A percentile compares a stretch with the other conserved stretches of the same genome.
phyloP scores from a whole-genome alignment of 495 filamentous ascomycete species.

The Emericellopsis terricola region DNA sequence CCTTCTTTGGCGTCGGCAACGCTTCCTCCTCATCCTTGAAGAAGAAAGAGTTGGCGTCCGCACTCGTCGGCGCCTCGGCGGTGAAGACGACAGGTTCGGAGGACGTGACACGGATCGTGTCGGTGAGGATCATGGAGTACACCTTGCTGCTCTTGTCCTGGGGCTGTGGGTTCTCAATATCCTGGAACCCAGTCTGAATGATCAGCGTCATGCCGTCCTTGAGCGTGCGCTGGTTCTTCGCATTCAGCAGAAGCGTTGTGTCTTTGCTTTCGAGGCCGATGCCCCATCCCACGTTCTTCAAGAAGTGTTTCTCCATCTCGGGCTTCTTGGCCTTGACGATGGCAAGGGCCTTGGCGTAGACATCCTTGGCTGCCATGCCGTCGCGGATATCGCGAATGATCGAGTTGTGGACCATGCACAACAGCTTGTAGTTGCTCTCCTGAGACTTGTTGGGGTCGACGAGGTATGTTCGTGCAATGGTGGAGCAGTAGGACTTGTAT shows the following conservation, averaged over 20 bases:
- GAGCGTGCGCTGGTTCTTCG: slow-evolving; percentile 61
- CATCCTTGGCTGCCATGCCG: slow-evolving; percentile 70
- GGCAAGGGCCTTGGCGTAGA: slow-evolving; percentile 72
- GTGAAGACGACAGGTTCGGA: slow-evolving; percentile 75
- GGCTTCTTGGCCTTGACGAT: slow-evolving; percentile 76
- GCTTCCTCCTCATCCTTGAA: slow-evolving; percentile 83
- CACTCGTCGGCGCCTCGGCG: slow-evolving; percentile 72
- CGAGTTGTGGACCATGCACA: slow-evolving; percentile 67
- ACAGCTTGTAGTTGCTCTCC: slow-evolving; percentile 84
- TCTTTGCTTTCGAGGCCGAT: slow-evolving; percentile 89
- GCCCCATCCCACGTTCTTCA: slow-evolving; percentile 75
- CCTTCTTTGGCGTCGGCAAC: slow-evolving; percentile 48
- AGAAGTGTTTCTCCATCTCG: slow-evolving; percentile 81
- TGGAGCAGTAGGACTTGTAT: slow-evolving; percentile 85
- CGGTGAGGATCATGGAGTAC: slow-evolving; percentile 79
- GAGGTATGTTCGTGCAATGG: slow-evolving; percentile 81
- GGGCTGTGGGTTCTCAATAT: slow-evolving; percentile 63
- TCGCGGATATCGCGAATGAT: slow-evolving; percentile 83
- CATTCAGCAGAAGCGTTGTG: slow-evolving; percentile 59
- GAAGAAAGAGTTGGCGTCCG: slow-evolving; percentile 88
- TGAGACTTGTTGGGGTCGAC: slow-evolving; percentile 93
- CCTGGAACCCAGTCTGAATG: slow-evolving; percentile 71
- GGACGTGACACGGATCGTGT: slow-evolving; percentile 78
- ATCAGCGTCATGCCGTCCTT: slow-evolving; percentile 95
- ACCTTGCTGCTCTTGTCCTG: slow-evolving; percentile 72